Evolutionary conservation across 306 rosid genomes (phyloP), one percentile per base, ranked within the genome.

Genomic region (Cicer pinnatifidum): DNA sequence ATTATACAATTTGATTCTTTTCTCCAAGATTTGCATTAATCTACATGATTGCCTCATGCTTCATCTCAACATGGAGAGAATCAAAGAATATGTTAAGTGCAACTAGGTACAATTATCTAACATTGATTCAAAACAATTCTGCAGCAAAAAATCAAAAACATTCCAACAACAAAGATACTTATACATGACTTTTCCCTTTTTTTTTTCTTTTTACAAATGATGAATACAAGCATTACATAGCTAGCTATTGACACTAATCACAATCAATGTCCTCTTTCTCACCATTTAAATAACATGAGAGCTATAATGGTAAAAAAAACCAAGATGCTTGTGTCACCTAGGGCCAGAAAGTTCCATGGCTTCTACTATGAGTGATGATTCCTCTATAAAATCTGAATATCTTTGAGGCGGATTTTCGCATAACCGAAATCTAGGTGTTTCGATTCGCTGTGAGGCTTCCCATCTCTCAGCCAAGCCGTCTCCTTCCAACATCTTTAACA

Each of bases 311-410:
- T 12, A 78, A 71, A 20, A 19, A 56, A n/a, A 77, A 53, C 39
- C 59, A 84, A 72, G 78, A 81, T 70, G 72, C 39, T 54, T 50
- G 78, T 95, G 79, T 95, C 93, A 95, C 86, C 99, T 89, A 53
- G 99, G 99, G 19, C 99, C 99, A 45, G 99, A 95, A 66, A 95
- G 99, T 87, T 95, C 99, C 97, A 95, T 90, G 23, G 97, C 97
- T 83, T 95, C 99, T 28, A 90, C 67, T 58, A 95, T 90, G 45
- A 95, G 91, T 41, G 99, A 88, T 51, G 97, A 91, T 82, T 95
- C 99, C 57, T 91, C 97, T 63, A 95, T 88, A 60, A 80, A 95
- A 83, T 92, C 97, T 43, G 99, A 90, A 59, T 91, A 95, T 74
- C 91, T 83, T 77, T 84, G 96, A 33, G 92, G 92, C 0, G 88